Percentiles rank a stretch among this genome's conserved stretches.
Conservation (phyloP, 2,329 filamentous ascomycete species). For the Huntiella decipiens region DNA sequence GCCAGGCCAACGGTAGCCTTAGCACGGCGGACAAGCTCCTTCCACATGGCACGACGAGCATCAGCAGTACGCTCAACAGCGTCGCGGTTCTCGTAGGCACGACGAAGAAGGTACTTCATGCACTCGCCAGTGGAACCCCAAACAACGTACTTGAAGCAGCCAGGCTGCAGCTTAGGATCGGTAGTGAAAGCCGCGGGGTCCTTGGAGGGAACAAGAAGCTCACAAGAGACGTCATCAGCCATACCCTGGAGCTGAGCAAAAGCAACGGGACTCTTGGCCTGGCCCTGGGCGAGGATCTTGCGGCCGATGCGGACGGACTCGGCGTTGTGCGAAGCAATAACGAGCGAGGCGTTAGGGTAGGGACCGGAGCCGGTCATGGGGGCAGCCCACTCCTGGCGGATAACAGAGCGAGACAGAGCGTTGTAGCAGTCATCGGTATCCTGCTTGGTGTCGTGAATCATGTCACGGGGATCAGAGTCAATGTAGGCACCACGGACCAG, state of each 20-base stretch:
- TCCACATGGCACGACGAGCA: constrained; percentile 42
- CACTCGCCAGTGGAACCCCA: constrained; percentile 62
- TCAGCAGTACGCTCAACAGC: constrained; percentile 44
- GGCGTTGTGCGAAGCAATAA: constrained; percentile 71
- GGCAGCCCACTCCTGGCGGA: constrained; percentile 42
- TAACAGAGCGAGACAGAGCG: constrained; percentile 44
- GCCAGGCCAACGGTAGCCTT: constrained; percentile 24
- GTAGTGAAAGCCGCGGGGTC: constrained; percentile 3
- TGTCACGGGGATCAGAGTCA: constrained; percentile 45
- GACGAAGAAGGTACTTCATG: constrained; percentile 56
- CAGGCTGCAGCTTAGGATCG: constrained; percentile 14
- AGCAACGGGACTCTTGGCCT: constrained; percentile 22
- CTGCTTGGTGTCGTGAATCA: constrained; percentile 54
- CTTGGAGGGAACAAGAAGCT: constrained; percentile 23
- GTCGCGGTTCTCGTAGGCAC: constrained; percentile 51
- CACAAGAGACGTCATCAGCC: constrained; percentile 77
- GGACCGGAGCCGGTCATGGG: constrained; percentile 21
- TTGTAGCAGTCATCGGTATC: constrained; percentile 59
- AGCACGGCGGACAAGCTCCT: constrained; percentile 38
- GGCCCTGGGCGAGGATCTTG: constrained; percentile 27
- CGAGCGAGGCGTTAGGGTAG: constrained; percentile 42
- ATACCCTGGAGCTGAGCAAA: constrained; percentile 73
- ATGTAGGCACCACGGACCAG: constrained; percentile 60
- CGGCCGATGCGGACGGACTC: constrained; percentile 44
- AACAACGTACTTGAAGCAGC: constrained; percentile 47